Evolutionary conservation across 768 basidiomycete genomes (phyloP).

Genomic region (Rhodosporidiobolus sp.): DNA sequence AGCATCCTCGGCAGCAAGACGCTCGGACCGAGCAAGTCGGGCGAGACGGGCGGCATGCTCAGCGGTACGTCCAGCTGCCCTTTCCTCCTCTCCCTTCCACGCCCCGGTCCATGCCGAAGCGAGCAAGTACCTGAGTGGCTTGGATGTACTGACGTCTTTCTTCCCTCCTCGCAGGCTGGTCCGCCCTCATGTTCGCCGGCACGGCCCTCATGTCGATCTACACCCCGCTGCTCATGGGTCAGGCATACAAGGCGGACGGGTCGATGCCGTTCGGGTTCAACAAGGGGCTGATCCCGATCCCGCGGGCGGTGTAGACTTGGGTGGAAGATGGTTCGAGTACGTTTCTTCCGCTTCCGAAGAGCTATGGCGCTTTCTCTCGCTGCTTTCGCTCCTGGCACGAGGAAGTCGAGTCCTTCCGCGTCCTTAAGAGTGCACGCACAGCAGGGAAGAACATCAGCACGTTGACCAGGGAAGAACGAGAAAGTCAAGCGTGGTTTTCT

Average conservation of each 20-base stretch:
- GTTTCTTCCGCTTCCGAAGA: too few relatives aligned
- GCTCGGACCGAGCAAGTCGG: not conserved
- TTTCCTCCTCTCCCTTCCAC: not conserved
- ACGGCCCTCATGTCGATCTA: constrained; percentile 24
- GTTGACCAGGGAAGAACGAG: too few relatives aligned
- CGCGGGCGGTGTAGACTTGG: not conserved
- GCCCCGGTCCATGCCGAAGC: too few relatives aligned
- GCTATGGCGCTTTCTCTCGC: too few relatives aligned
- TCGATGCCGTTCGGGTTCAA: constrained; percentile 19
- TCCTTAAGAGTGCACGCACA: too few relatives aligned
- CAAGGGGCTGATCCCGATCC: not conserved
- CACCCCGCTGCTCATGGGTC: constrained; percentile 13
- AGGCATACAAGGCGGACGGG: constrained; percentile 4
- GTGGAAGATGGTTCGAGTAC: too few relatives aligned
- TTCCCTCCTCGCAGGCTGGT: constrained; percentile 2
- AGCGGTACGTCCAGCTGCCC: not conserved
- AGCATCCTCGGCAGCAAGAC: constrained; percentile 7
- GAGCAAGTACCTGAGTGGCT: too few relatives aligned
- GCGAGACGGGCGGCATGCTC: constrained; percentile 10
- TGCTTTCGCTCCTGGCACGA: too few relatives aligned
- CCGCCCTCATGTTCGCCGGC: constrained; percentile 20
- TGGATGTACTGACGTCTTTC: not conserved
- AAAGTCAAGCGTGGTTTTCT: too few relatives aligned
- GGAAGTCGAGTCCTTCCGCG: too few relatives aligned
- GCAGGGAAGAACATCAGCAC: too few relatives aligned